Evolutionary conservation across 768 basidiomycete species (phyloP).

Genomic region (Termitomyces eurrhizus): DNA sequence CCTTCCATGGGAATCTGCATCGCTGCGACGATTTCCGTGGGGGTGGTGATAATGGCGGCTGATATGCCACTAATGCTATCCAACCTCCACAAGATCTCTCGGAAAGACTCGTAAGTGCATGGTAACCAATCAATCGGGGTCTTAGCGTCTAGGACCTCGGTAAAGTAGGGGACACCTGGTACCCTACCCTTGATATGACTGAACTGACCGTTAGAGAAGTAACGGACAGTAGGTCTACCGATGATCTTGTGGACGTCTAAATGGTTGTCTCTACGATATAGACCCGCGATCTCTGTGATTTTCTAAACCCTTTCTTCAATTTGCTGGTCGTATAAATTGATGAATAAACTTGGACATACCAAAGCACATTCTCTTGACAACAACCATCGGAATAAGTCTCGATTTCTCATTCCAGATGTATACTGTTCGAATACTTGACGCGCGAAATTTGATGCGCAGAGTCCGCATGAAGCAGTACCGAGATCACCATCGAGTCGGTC

Average conservation of each 20-base stretch:
- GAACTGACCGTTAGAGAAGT: too few relatives aligned
- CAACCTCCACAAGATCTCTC: background rate
- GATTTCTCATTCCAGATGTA: background rate
- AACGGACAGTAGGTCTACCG: background rate
- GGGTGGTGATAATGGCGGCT: background rate
- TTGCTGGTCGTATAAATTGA: background rate
- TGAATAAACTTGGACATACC: background rate
- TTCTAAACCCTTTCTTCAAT: background rate
- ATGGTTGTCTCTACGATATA: background rate
- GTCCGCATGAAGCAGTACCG: background rate
- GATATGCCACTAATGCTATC: background rate
- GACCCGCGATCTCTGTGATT: background rate
- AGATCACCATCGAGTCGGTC: background rate
- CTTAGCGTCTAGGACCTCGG: background rate
- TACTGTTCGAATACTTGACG: background rate
- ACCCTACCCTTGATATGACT: background rate
- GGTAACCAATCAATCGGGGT: background rate
- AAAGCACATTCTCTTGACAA: background rate
- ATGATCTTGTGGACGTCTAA: background rate
- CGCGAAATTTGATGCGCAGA: slow-evolving; percentile 1
- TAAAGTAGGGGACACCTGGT: background rate
- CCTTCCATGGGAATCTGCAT: background rate
- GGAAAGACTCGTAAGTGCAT: background rate
- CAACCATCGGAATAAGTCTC: background rate
- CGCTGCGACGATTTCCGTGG: background rate